Conservation (phyloP, 257 asterid species). For the Jasminum sambac region DNA sequence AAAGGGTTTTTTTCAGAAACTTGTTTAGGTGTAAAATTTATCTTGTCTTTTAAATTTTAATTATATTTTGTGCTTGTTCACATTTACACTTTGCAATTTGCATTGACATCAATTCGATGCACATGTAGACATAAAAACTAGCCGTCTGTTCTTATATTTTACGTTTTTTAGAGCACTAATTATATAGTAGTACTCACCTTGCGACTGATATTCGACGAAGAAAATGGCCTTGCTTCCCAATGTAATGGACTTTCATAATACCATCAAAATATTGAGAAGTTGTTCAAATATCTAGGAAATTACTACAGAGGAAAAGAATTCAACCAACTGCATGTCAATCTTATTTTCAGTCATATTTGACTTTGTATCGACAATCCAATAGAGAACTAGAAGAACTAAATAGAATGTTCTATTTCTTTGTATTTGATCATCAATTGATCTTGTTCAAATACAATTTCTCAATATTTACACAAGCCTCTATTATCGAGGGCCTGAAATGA, state of each 20-base stretch:
- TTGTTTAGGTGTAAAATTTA: too few relatives aligned
- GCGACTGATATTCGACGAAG: slow-evolving; percentile 35
- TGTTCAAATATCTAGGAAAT: neutral
- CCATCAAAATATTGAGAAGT: neutral
- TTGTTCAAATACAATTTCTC: slow-evolving; percentile 28
- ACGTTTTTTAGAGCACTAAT: neutral
- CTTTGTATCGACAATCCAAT: slow-evolving; percentile 18
- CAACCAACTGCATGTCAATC: slow-evolving; percentile 15
- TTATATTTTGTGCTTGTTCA: too few relatives aligned
- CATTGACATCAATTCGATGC: too few relatives aligned
- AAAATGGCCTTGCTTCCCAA: neutral
- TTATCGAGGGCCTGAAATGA: slow-evolving; percentile 66
- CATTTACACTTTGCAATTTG: too few relatives aligned
- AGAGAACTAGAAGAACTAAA: slow-evolving; percentile 17
- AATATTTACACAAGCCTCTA: slow-evolving; percentile 88
- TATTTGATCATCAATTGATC: slow-evolving; percentile 8
- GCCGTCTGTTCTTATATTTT: too few relatives aligned
- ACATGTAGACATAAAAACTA: too few relatives aligned
- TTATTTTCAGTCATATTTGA: slow-evolving; percentile 6
- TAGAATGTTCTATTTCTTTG: slow-evolving; percentile 3
- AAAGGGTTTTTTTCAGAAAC: neutral
- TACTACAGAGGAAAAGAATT: neutral
- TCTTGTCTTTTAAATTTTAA: too few relatives aligned
- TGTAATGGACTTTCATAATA: neutral
- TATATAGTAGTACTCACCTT: slow-evolving; percentile 22